Conservation (phyloP, 176 grass and related monocot species). For the Oryza glumipatula region DNA sequence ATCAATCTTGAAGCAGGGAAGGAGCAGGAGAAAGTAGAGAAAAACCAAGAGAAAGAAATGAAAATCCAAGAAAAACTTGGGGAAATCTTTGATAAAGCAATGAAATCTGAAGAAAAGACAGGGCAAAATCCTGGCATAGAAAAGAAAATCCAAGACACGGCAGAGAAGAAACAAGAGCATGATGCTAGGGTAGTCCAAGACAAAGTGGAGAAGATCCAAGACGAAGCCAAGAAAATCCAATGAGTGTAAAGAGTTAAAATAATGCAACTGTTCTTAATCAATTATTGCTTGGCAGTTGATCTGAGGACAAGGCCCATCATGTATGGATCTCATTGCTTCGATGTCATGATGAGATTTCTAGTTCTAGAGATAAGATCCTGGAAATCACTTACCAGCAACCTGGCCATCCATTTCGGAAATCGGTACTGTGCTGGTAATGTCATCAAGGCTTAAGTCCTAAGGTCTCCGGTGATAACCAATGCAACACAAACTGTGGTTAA, state of each 20-base stretch:
- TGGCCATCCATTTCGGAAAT: constrained; percentile 24
- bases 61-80: constrained; percentile 23
- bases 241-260: constrained; percentile 36
- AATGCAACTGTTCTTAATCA: constrained; percentile 32
- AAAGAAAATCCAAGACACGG: neutral
- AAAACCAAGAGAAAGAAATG: constrained; percentile 6
- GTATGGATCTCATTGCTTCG: constrained; percentile 23
- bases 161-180: constrained; percentile 35
- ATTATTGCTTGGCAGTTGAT: constrained; percentile 23
- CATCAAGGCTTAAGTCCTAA: constrained; percentile 9
- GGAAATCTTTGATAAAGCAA: neutral
- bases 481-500: neutral
- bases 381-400: constrained; percentile 26
- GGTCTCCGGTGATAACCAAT: constrained; percentile 7
- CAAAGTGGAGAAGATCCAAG: constrained; percentile 23
- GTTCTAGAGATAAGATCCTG: constrained; percentile 16
- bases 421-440: neutral
- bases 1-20: neutral
- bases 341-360: neutral
- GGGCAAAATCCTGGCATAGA: neutral
- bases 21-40: neutral
- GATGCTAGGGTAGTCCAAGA: neutral
- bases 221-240: constrained; percentile 30
- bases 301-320: constrained; percentile 23
- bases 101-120: constrained; percentile 18